These are phyloP conservation scores for Clonostachys rhizophaga DNA, from an alignment of 2,329 filamentous ascomycete genomes.

Conservation along the genomic window DNA sequence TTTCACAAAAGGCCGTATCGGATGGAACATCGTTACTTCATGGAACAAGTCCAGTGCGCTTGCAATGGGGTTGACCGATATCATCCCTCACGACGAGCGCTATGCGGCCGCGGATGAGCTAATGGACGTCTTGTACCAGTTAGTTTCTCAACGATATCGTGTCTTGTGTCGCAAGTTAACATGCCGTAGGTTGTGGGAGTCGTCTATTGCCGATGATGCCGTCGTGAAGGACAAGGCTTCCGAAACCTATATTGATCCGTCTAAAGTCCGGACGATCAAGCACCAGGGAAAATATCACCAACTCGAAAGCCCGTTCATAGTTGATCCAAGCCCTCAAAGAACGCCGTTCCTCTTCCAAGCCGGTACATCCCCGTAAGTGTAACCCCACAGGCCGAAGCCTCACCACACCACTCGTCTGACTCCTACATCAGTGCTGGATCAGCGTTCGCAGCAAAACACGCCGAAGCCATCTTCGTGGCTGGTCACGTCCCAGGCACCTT, in stretches of 20 bases:
- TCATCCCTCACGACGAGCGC: slow-evolving; percentile 56
- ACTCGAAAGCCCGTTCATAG: slow-evolving; percentile 50
- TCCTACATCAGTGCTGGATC: slow-evolving; percentile 38
- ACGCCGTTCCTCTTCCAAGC: slow-evolving; percentile 59
- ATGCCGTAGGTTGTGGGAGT: slow-evolving; percentile 41
- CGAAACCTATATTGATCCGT: slow-evolving; percentile 30
- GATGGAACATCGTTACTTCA: slow-evolving; percentile 64
- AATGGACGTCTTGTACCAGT: slow-evolving; percentile 58
- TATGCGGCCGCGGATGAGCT: slow-evolving; percentile 60
- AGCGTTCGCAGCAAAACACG: slow-evolving; percentile 52
- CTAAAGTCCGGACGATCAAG: slow-evolving; percentile 52
- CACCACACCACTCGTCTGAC: slow-evolving; percentile 18
- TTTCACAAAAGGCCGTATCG: slow-evolving; percentile 54
- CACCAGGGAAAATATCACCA: slow-evolving; percentile 52
- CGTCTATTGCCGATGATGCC: slow-evolving; percentile 52
- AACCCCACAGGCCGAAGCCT: neutral
- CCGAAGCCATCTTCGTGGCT: slow-evolving; percentile 56
- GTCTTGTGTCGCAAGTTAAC: neutral
- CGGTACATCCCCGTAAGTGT: slow-evolving; percentile 36
- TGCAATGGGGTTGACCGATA: slow-evolving; percentile 52
- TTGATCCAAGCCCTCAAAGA: slow-evolving; percentile 51
- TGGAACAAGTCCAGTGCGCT: slow-evolving; percentile 51
- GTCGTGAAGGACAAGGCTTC: slow-evolving; percentile 43
- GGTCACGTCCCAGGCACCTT: slow-evolving; percentile 27
- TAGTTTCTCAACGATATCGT: slow-evolving; percentile 15